Conservation (phyloP, 2,329 filamentous ascomycete genomes). For the Sarocladiaceae sp. region DNA sequence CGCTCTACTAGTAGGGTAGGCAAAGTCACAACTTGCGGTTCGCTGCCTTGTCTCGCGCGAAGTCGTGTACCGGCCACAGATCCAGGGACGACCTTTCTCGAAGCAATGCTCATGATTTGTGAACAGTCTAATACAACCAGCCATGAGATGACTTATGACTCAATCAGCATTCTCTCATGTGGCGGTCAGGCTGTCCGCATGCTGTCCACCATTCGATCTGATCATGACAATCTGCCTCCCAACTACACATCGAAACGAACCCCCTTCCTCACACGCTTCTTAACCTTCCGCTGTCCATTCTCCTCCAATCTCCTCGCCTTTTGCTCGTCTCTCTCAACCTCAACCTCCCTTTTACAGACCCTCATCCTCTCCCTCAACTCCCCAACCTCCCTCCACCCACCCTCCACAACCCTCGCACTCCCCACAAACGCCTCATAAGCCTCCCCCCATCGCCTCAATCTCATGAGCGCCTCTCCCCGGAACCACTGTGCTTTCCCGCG, state of each 20-base stretch:
- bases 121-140: too few species aligned
- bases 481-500: slow-evolving; percentile 8
- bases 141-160: too few species aligned
- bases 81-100: too few species aligned
- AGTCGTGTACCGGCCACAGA: too few species aligned
- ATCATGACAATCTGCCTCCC: not conserved
- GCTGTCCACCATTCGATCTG: not conserved
- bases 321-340: not conserved
- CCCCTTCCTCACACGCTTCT: not conserved
- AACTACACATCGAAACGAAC: not conserved
- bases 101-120: too few species aligned
- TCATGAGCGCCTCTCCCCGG: slow-evolving; percentile 3
- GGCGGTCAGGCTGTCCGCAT: too few species aligned
- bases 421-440: slow-evolving; percentile 11
- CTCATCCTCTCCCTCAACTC: not conserved
- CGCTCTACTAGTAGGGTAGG: too few species aligned
- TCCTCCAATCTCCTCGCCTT: not conserved
- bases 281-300: slow-evolving; percentile 1
- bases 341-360: not conserved
- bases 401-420: slow-evolving; percentile 10
- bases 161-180: too few species aligned
- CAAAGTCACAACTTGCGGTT: too few species aligned
- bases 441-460: slow-evolving; percentile 2
- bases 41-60: too few species aligned
- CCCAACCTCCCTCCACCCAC: not conserved